phyloP scores from a whole-genome alignment of 1,284 basidiomycete genomes.

The Rhodotorula glutinis region DNA sequence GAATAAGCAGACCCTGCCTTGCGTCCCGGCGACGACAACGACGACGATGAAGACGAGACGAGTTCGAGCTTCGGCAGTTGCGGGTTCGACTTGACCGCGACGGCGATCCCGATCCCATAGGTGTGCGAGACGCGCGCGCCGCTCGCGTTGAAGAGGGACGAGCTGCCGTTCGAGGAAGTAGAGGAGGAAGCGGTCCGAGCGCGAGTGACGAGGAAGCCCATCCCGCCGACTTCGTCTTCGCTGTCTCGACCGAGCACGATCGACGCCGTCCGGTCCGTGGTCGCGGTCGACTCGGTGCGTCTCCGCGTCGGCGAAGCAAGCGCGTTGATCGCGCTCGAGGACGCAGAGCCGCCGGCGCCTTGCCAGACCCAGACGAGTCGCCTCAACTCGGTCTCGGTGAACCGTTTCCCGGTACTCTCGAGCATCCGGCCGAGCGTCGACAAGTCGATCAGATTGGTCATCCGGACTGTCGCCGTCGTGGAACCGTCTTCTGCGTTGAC shows the following conservation, averaged over 20 bases:
- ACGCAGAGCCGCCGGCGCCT: constrained; percentile 11
- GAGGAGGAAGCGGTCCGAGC: constrained; percentile 12
- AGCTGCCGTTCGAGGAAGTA: constrained; percentile 6
- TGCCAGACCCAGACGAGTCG: constrained; percentile 36
- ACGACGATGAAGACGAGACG: constrained; percentile 5
- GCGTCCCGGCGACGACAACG: constrained; percentile 5
- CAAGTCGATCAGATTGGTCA: constrained; percentile 36
- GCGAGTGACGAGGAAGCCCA: constrained; percentile 36
- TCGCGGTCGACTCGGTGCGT: not conserved
- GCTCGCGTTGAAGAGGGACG: not conserved
- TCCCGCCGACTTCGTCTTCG: constrained; percentile 33
- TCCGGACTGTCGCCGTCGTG: constrained; percentile 17
- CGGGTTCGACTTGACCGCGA: constrained; percentile 31
- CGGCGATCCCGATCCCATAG: constrained; percentile 34
- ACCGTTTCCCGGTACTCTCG: constrained; percentile 20
- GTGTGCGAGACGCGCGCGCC: constrained; percentile 18
- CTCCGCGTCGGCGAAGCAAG: not conserved
- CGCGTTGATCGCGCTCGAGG: not conserved
- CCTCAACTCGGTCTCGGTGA: constrained; percentile 25
- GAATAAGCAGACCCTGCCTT: not conserved
- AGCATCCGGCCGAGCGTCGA: constrained; percentile 26
- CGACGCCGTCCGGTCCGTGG: not conserved
- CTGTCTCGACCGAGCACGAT: not conserved
- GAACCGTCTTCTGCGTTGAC: not conserved
- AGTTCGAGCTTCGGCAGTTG: constrained; percentile 37